phyloP scores from a whole-genome alignment of 768 basidiomycete genomes.

The Boletus reticuloceps region DNA sequence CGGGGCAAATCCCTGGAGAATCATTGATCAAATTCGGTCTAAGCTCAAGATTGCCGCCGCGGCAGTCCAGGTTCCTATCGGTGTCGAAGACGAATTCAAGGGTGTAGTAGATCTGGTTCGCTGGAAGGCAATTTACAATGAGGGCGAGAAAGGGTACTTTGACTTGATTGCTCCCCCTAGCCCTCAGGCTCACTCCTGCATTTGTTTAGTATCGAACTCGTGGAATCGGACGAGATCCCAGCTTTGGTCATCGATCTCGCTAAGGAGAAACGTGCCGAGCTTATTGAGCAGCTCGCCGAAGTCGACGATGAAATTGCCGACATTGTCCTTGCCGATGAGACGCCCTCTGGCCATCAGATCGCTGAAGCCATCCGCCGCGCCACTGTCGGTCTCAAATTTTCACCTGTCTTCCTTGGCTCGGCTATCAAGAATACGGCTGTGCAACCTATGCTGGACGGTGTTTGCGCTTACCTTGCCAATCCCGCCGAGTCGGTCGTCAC shows the following conservation, averaged over 20 bases:
- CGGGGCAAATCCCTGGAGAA: conserved; percentile 96
- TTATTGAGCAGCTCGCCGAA: conserved; percentile 94
- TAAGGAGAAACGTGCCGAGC: conserved; percentile 80
- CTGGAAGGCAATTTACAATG: conserved; percentile 93
- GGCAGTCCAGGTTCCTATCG: conserved; percentile 95
- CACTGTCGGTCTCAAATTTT: conserved; percentile 86
- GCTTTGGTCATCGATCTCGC: conserved; percentile 69
- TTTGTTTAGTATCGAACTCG: conserved; percentile 60
- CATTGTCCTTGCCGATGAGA: conserved; percentile 80
- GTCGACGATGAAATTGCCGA: conserved; percentile 96
- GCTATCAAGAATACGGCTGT: conserved; percentile 97
- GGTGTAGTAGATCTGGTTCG: conserved; percentile 94
- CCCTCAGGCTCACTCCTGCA: background rate
- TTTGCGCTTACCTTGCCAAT: conserved; percentile 92
- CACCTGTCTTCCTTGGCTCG: conserved; percentile 95
- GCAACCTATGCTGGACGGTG: conserved; percentile 91
- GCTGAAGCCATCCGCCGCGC: conserved; percentile 84
- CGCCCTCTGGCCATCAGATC: conserved; percentile 70
- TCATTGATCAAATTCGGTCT: conserved; percentile 84
- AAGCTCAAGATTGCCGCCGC: conserved; percentile 94
- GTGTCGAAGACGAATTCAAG: conserved; percentile 77
- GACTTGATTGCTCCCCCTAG: background rate
- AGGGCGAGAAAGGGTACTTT: conserved; percentile 91
- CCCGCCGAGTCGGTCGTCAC: conserved; percentile 76
- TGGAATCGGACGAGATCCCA: conserved; percentile 87